Conservation (phyloP, 805 yeast species). For the Candida namnaoensis region DNA sequence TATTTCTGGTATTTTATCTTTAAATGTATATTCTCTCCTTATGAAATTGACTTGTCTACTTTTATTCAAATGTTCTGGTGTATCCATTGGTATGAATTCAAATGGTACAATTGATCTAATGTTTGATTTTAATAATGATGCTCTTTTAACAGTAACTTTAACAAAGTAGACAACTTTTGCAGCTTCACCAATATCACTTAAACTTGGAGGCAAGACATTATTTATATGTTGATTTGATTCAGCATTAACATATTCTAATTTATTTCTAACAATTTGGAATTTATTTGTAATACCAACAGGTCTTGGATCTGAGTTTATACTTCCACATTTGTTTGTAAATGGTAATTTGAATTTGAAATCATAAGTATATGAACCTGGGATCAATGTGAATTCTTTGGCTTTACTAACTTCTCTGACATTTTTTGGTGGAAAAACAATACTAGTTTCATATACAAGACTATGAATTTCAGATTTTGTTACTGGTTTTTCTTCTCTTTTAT, state of each 20-base stretch:
- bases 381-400: constrained; percentile 35
- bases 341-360: constrained; percentile 26
- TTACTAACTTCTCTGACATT: constrained; percentile 31
- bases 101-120: constrained; percentile 41
- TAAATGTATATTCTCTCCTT: constrained; percentile 30
- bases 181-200: constrained; percentile 13
- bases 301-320: constrained; percentile 29
- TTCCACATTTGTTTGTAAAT: constrained; percentile 22
- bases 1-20: constrained; percentile 32
- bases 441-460: constrained; percentile 34
- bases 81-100: constrained; percentile 2
- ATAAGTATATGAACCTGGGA: constrained; percentile 42
- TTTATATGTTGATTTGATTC: constrained; percentile 6
- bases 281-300: constrained; percentile 13
- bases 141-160: constrained; percentile 50
- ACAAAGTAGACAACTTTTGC: constrained; percentile 31
- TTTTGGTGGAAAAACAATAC: constrained; percentile 40
- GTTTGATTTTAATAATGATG: constrained; percentile 39
- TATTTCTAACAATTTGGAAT: background rate
- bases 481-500: constrained; percentile 1
- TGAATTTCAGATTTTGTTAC: constrained; percentile 18
- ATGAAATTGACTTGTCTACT: constrained; percentile 35
- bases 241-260: background rate
- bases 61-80: constrained; percentile 11
- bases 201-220: constrained; percentile 17